Evolutionary conservation across 2,329 filamentous ascomycete species (phyloP).

Genomic region (Exserohilum turcica): DNA sequence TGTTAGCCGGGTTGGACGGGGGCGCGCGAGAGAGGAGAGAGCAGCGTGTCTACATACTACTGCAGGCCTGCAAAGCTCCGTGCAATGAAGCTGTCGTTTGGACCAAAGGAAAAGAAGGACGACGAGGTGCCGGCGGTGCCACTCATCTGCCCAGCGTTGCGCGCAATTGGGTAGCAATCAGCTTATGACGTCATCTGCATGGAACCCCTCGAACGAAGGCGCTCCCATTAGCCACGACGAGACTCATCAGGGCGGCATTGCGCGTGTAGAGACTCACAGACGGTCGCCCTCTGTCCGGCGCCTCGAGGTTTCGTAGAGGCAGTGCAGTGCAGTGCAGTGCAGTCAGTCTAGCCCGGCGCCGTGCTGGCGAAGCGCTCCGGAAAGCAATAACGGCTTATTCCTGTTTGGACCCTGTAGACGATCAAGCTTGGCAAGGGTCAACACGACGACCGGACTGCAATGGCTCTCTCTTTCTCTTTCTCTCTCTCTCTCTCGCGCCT

Average conservation of each 20-base stretch:
- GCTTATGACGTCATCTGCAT: slow-evolving; percentile 36
- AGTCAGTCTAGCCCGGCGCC: no score
- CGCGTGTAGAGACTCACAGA: not conserved
- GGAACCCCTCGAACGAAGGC: not conserved
- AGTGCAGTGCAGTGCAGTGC: no score
- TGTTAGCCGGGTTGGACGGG: not conserved
- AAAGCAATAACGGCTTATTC: slow-evolving; percentile 23
- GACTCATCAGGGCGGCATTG: not conserved
- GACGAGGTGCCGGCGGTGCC: slow-evolving; percentile 23
- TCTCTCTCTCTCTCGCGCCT: not conserved
- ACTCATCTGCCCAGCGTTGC: slow-evolving; percentile 31
- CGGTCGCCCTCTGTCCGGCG: no score
- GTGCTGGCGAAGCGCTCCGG: no score
- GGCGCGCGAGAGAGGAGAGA: no score
- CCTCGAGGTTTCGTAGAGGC: no score
- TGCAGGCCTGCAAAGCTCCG: slow-evolving; percentile 38
- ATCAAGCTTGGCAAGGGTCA: slow-evolving; percentile 36
- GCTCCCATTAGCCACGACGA: not conserved
- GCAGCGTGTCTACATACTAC: slow-evolving; percentile 29
- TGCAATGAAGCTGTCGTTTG: slow-evolving; percentile 41
- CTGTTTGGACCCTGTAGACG: slow-evolving; percentile 38
- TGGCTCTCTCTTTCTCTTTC: not conserved
- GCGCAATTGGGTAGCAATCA: slow-evolving; percentile 27
- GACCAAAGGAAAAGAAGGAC: slow-evolving; percentile 45
- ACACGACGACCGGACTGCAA: slow-evolving; percentile 1